Percentiles rank a stretch among this genome's conserved stretches.
Evolutionary conservation across 2,329 filamentous ascomycete species (phyloP).

Genomic region (Corinectria fuckeliana): DNA sequence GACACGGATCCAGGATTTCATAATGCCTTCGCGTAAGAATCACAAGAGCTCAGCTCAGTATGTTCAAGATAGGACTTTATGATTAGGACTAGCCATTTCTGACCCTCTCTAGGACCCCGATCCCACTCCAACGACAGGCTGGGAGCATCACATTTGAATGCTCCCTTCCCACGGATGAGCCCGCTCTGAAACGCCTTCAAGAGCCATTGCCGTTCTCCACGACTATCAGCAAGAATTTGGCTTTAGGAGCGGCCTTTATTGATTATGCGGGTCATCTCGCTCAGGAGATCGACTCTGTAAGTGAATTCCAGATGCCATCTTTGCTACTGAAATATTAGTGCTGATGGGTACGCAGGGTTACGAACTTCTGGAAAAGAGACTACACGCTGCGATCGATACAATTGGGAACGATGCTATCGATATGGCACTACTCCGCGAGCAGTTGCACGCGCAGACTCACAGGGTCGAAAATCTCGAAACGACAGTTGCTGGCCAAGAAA

Average conservation of each 20-base stretch:
- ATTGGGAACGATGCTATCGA: conserved; percentile 8
- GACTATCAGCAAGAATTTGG: background rate
- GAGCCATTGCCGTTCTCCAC: background rate
- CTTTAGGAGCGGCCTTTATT: background rate
- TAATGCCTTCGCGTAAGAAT: background rate
- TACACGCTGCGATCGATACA: conserved; percentile 1
- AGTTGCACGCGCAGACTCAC: background rate
- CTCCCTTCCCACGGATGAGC: background rate
- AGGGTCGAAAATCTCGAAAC: background rate
- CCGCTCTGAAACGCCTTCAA: background rate
- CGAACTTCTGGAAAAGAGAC: background rate
- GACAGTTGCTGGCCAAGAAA: background rate
- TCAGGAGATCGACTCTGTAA: background rate
- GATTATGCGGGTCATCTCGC: background rate
- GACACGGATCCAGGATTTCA: background rate
- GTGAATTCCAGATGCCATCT: background rate
- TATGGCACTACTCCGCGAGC: background rate
- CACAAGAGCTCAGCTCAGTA: background rate
- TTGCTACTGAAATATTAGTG: background rate
- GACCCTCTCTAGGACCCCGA: background rate
- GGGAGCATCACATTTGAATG: background rate
- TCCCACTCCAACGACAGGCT: background rate
- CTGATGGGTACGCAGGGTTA: background rate
- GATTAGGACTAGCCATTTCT: background rate
- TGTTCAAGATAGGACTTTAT: background rate